Evolutionary conservation across 768 basidiomycete genomes (phyloP).

Genomic region (Piloderma croceum): DNA sequence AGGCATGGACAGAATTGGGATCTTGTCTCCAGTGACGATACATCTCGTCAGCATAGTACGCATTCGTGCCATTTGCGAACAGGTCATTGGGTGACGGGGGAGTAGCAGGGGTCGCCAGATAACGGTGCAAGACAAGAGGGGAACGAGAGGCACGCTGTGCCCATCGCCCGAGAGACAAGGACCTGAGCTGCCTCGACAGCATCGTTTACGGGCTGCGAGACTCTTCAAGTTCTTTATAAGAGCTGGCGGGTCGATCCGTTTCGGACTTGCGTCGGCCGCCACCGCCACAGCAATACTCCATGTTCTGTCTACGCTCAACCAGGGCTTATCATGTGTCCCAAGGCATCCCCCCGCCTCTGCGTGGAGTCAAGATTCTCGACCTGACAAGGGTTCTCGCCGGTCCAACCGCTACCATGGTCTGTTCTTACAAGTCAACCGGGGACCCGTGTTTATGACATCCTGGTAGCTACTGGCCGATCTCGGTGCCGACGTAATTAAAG

Average conservation of each 20-base stretch:
- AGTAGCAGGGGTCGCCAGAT: constrained; percentile 43
- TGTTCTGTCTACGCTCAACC: no score
- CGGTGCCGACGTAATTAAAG: constrained; percentile 90
- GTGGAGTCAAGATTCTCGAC: constrained; percentile 80
- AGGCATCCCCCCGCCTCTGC: constrained; percentile 73
- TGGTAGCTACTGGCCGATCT: constrained; percentile 89
- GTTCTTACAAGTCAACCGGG: no score
- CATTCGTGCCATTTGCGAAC: constrained; percentile 92
- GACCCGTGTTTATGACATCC: no score
- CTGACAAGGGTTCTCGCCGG: constrained; percentile 89
- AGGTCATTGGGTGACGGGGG: constrained; percentile 70
- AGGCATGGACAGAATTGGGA: constrained; percentile 85
- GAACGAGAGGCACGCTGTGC: background rate
- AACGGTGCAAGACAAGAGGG: constrained; percentile 16
- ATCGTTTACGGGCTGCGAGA: background rate
- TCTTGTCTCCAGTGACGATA: constrained; percentile 89
- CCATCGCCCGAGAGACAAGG: background rate
- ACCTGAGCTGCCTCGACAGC: background rate
- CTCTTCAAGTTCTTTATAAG: background rate
- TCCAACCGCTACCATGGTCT: constrained; percentile 88
- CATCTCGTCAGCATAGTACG: constrained; percentile 97
- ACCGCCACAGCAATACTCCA: no score
- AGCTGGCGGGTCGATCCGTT: no score
- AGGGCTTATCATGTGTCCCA: no score
- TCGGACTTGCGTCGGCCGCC: no score